Evolutionary conservation across 257 asterid genomes (phyloP).

Genomic region (Eucommia ulmoides): DNA sequence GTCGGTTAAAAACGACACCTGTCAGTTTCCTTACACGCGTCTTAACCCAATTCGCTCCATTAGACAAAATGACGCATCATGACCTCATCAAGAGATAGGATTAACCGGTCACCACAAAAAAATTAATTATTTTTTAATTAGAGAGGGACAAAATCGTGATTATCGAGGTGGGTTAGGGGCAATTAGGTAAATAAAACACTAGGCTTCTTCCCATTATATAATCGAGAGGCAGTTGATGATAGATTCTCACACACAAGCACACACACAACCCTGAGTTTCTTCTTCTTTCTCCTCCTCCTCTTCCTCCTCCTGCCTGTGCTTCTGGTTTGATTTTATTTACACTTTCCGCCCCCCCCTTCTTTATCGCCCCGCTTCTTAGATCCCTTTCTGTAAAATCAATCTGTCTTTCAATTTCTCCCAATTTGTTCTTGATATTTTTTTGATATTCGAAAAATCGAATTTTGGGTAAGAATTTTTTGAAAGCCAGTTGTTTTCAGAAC

Average conservation of each 20-base stretch:
- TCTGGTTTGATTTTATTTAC: neutral
- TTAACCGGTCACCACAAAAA: too few relatives aligned
- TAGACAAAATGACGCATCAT: too few relatives aligned
- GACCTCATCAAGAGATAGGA: too few relatives aligned
- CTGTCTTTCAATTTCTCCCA: constrained; percentile 30
- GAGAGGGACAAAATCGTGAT: too few relatives aligned
- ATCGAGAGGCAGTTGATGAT: constrained; percentile 4
- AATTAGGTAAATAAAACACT: constrained; percentile 8
- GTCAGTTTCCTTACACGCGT: too few relatives aligned
- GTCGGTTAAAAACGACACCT: too few relatives aligned
- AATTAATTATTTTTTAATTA: too few relatives aligned
- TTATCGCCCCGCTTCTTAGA: constrained; percentile 53
- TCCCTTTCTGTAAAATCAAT: constrained; percentile 80
- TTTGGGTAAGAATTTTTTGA: constrained; percentile 30
- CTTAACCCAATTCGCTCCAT: too few relatives aligned
- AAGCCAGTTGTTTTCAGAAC: constrained; percentile 75
- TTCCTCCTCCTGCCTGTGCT: neutral
- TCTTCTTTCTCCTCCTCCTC: neutral
- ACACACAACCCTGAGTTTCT: constrained; percentile 12
- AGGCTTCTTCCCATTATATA: constrained; percentile 30
- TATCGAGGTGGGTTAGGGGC: constrained; percentile 17
- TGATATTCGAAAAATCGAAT: constrained; percentile 29
- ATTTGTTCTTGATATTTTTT: constrained; percentile 32
- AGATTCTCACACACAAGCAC: constrained; percentile 34
- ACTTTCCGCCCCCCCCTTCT: constrained; percentile 53